Evolutionary conservation across 352 stramenopile genomes (phyloP), one percentile per base, ranked within the genome.

Genomic region (Pythium chondricola): DNA sequence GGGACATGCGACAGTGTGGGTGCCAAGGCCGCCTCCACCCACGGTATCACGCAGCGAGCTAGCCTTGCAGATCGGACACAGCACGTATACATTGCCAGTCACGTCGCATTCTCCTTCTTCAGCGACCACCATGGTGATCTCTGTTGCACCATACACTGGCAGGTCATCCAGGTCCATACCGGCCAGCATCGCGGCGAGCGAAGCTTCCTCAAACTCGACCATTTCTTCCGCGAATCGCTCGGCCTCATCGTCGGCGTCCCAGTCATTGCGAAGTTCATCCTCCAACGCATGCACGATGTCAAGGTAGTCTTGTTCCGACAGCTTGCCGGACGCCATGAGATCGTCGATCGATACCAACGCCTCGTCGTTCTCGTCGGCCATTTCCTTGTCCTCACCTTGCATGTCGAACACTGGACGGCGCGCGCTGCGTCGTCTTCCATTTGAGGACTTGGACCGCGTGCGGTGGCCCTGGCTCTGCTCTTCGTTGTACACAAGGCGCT

Each of bases 271-370:
- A 31, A 92, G 61, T 37, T 71, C 77, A 29, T 86, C 74, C 50
- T 92, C 81, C 38, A 92, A 60, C 45, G 75, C 58, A 47, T 85
- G 75, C 16, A 88, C 56, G 21, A 92, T 81, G 7, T 89, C 77
- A 39, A 89, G 38, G 32, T 89, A 92, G 43, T 92, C 81, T 36
- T 69, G 58, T 18, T 92, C 69, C 13, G 67, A 69, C 11, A 92
- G 61, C 35, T 73, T 67, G 4, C 81, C 81, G 21, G 56, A 38
- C 0, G 68, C 57, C 56, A 85, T 60, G 18, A 92, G 59, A 21
- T 92, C 75, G 35, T 92, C 78, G 13, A 92, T 63, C 0, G 72
- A 46, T 16, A 84, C 43, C 48, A 70, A 35, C 37, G 46, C 36
- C 24, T 50, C 51, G 9, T 56, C 38, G 17, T 24, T 18, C 16